A percentile compares a stretch with the other conserved stretches of the same genome.
phyloP scores from a whole-genome alignment of 2,329 filamentous ascomycete genomes.

The Mycosphaerella sp. region DNA sequence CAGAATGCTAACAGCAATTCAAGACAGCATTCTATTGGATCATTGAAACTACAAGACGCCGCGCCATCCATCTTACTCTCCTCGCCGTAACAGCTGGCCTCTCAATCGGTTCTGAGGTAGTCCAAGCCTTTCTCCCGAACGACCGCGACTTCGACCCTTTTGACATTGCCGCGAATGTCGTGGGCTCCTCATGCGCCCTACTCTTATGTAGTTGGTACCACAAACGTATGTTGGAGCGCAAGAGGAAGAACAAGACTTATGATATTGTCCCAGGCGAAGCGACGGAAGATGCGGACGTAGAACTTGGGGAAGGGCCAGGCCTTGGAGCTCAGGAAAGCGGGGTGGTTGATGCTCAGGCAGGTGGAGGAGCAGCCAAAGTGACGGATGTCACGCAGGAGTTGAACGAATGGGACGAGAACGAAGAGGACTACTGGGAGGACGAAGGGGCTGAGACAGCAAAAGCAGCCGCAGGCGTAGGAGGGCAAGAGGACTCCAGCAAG shows the following conservation, averaged over 20 bases:
- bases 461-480: constrained; percentile 14
- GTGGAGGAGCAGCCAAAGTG: constrained; percentile 45
- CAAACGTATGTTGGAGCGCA: constrained; percentile 86
- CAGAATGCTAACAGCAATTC: neutral
- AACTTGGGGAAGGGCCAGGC: constrained; percentile 59
- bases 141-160: constrained; percentile 62
- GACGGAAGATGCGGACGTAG: constrained; percentile 58
- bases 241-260: constrained; percentile 67
- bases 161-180: constrained; percentile 81
- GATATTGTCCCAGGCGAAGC: constrained; percentile 56
- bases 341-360: constrained; percentile 17
- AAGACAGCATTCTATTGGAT: constrained; percentile 79
- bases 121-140: constrained; percentile 64
- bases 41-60: constrained; percentile 79
- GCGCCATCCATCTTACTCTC: constrained; percentile 76
- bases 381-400: constrained; percentile 70
- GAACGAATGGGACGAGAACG: constrained; percentile 92
- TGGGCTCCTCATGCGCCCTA: constrained; percentile 67
- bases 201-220: constrained; percentile 86
- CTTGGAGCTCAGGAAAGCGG: constrained; percentile 31
- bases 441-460: constrained; percentile 40
- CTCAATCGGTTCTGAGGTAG: constrained; percentile 66
- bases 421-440: constrained; percentile 54
- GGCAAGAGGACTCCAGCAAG: constrained; percentile 33
- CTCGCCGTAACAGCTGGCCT: constrained; percentile 68